Conservation (phyloP, 768 basidiomycete species). For the Boletus subcaerulescens region DNA sequence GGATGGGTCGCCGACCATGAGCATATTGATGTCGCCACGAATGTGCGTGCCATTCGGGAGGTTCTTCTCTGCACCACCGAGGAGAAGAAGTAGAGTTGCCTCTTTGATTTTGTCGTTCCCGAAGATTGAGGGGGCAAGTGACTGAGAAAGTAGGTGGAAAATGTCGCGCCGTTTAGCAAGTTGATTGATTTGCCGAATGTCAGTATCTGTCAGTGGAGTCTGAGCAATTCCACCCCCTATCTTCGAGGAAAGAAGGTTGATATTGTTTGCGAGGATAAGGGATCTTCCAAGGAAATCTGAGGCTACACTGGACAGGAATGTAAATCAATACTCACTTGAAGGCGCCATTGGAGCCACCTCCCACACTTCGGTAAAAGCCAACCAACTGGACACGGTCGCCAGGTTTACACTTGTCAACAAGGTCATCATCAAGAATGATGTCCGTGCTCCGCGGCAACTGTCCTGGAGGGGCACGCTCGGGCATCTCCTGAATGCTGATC, state of each 20-base stretch:
- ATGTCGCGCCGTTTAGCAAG: conserved; percentile 84
- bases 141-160: conserved; percentile 86
- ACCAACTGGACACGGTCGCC: conserved; percentile 97
- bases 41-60: conserved; percentile 96
- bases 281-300: conserved; percentile 53
- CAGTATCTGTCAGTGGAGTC: conserved; percentile 84
- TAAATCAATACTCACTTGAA: conserved; percentile 70
- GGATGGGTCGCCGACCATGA: conserved; percentile 99
- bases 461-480: conserved; percentile 95
- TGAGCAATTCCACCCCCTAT: conserved; percentile 94
- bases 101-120: conserved; percentile 96
- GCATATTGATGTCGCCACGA: conserved; percentile 97
- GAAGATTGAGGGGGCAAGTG: conserved; percentile 95
- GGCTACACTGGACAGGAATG: conserved; percentile 4
- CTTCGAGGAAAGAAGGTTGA: conserved; percentile 92
- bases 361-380: conserved; percentile 90
- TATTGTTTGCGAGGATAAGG: conserved; percentile 89
- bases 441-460: conserved; percentile 96
- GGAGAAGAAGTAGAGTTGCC: conserved; percentile 86
- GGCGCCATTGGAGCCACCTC: conserved; percentile 85
- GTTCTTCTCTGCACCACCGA: conserved; percentile 98
- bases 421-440: conserved; percentile 92
- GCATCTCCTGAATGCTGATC: conserved; percentile 99
- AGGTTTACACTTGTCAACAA: conserved; percentile 97
- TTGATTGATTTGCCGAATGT: conserved; percentile 95